Base-by-base conservation (phyloP, 2,329 filamentous ascomycete species). In the Cryphonectria parasitica region DNA sequence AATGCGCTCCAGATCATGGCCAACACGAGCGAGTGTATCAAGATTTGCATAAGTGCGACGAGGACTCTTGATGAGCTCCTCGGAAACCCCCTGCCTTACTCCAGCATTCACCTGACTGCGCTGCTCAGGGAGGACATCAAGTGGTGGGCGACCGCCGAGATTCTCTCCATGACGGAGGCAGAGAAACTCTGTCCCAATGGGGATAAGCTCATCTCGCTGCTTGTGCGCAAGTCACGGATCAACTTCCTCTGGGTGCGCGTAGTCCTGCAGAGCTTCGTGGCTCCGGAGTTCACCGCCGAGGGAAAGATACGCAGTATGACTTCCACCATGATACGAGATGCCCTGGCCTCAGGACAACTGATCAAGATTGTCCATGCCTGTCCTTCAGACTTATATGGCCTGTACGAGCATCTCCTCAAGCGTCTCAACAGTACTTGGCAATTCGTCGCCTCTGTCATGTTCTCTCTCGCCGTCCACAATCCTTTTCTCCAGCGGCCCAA, bases 171-270 rank as follows among this genome's bases (percentile, higher is more conserved):
- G 31, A 39, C 22, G 3, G 19, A n/a, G 31, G 39, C 31, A 10
- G 58, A 61, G 7, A 39, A 22, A 34, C 19, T 61, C 19, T 36
- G 31, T 25, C 34, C 58, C 22, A 36, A 22, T 1, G 31, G 34
- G 2, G 49, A 31, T 10, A 3, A 54, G 3, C 34, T 66, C 4
- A 49, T 66, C 25, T 25, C 39, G 6, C 10, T 13, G 6, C 39
- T 56, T 31, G 49, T 31, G 25, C 45, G 39, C 17, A 52, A 54
- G 25, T 66, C 64, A 36, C 34, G n/a, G 4, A 34, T 49, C 25
- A 49, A 39, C 45, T 66, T 66, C 28, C 31, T 39, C 10, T 66
- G 64, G 64, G 45, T 56, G n/a, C 64, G 49, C 7, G 56, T 49
- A 41, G 64, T 54, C 36, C 58, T 61, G 31, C 7, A 34, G 31